Evolutionary conservation across 768 basidiomycete genomes (phyloP).

Genomic region (Tylopilus felleus): DNA sequence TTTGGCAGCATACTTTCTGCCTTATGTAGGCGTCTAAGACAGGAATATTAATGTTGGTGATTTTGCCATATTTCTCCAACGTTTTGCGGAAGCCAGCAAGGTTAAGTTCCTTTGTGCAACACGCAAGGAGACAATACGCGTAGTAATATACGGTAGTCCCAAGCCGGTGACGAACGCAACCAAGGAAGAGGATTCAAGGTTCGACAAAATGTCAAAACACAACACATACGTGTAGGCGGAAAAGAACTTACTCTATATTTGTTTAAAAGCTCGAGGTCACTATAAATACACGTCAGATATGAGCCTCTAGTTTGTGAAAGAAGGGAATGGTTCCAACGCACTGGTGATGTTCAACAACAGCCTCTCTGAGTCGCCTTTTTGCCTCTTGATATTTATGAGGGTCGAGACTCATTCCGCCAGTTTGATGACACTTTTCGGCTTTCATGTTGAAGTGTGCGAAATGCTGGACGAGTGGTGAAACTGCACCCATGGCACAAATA

Average conservation of each 20-base stretch:
- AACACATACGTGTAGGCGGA: not conserved
- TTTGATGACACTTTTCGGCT: not conserved
- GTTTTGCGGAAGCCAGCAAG: slow-evolving; percentile 86
- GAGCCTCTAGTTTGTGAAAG: slow-evolving; percentile 4
- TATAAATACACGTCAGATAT: slow-evolving; percentile 25
- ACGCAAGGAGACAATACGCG: not conserved
- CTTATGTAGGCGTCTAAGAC: slow-evolving; percentile 76
- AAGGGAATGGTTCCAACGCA: slow-evolving; percentile 24
- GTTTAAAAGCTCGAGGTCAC: slow-evolving; percentile 78
- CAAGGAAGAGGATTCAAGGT: not conserved
- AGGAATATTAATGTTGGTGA: slow-evolving; percentile 67
- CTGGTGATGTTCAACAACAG: slow-evolving; percentile 82
- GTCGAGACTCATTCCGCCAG: slow-evolving; percentile 29
- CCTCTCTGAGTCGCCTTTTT: slow-evolving; percentile 79
- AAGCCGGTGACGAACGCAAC: not conserved
- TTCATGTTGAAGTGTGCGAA: not conserved
- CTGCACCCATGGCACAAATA: not conserved
- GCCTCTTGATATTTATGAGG: slow-evolving; percentile 81
- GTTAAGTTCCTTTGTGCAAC: slow-evolving; percentile 65
- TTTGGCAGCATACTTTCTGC: slow-evolving; percentile 53
- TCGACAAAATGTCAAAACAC: not conserved
- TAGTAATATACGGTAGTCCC: not conserved
- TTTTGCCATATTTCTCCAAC: slow-evolving; percentile 81
- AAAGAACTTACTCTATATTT: slow-evolving; percentile 67
- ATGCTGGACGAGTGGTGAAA: slow-evolving; percentile 1